Evolutionary conservation across 129 eudicot species (phyloP).

Genomic region (Scalesia atractyloides): DNA sequence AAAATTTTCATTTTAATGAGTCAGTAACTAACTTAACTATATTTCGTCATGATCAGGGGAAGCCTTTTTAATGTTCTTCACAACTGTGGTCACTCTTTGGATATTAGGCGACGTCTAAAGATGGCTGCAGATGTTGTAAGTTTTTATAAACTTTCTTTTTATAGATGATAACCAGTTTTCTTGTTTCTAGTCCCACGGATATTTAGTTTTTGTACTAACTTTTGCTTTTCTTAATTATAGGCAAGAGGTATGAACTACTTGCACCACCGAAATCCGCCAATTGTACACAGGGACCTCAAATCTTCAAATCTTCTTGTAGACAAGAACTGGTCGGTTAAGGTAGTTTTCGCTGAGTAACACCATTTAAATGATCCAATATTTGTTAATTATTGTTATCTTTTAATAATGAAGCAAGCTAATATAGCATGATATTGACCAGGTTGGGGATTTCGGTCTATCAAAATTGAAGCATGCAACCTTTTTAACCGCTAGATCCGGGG

Average conservation of each 20-base stretch:
- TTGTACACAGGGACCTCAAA: constrained; percentile 88
- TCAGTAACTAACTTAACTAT: constrained; percentile 15
- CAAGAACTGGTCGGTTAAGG: constrained; percentile 88
- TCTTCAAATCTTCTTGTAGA: constrained; percentile 89
- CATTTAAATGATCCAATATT: background rate
- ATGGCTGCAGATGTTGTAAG: constrained; percentile 93
- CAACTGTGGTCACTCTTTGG: constrained; percentile 57
- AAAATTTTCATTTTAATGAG: background rate
- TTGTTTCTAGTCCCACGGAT: background rate
- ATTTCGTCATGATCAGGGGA: constrained; percentile 57
- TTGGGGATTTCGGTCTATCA: constrained; percentile 92
- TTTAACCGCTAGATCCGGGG: constrained; percentile 77
- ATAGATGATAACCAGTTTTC: background rate
- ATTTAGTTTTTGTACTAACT: background rate
- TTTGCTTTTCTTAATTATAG: constrained; percentile 37
- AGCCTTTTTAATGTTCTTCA: constrained; percentile 84
- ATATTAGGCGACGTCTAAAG: constrained; percentile 66
- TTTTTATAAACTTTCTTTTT: constrained; percentile 6
- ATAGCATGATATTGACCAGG: constrained; percentile 47
- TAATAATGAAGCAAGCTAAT: constrained; percentile 9
- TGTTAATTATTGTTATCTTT: background rate
- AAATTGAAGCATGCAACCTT: constrained; percentile 76
- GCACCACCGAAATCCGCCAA: constrained; percentile 89
- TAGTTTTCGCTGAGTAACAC: constrained; percentile 29
- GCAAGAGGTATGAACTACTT: constrained; percentile 98